These are phyloP conservation scores for Stagonosporopsis tanaceti DNA, from an alignment of 2,329 filamentous ascomycete species.

Conservation along the genomic window DNA sequence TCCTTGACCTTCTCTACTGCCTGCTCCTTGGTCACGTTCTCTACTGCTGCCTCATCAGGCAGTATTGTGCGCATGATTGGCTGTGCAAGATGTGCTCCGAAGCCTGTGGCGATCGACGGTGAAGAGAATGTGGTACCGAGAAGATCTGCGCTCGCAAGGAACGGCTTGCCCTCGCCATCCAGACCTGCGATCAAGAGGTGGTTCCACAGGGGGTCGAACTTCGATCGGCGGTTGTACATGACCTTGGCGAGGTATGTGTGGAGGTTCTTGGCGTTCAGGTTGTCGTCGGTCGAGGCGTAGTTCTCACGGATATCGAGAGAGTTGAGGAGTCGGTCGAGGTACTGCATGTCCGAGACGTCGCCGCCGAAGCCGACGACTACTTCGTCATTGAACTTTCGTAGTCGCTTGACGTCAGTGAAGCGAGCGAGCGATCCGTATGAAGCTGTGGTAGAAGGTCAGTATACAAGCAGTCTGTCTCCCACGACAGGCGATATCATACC, in stretches of 20 bases:
- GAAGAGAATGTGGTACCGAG: slow-evolving; percentile 90
- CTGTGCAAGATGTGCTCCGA: slow-evolving; percentile 90
- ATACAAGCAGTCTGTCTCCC: not conserved
- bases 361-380: slow-evolving; percentile 93
- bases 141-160: slow-evolving; percentile 90
- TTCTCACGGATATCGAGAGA: slow-evolving; percentile 88
- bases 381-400: slow-evolving; percentile 84
- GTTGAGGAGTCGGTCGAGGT: slow-evolving; percentile 88
- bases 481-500: slow-evolving; percentile 61
- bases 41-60: slow-evolving; percentile 81
- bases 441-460: slow-evolving; percentile 61
- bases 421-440: slow-evolving; percentile 95
- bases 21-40: slow-evolving; percentile 75
- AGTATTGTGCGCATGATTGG: slow-evolving; percentile 86
- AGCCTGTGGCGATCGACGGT: slow-evolving; percentile 90
- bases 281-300: slow-evolving; percentile 68
- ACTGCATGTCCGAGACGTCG: slow-evolving; percentile 99
- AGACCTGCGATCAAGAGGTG: slow-evolving; percentile 89
- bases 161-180: slow-evolving; percentile 78
- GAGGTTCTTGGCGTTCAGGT: slow-evolving; percentile 88
- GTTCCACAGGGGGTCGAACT: slow-evolving; percentile 99
- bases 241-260: slow-evolving; percentile 97
- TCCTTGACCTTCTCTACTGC: slow-evolving; percentile 84
- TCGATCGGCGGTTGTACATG: slow-evolving; percentile 91
- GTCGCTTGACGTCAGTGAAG: slow-evolving; percentile 95